Conservation (phyloP, 495 filamentous ascomycete species). For the Aspergillus bertholletiae region DNA sequence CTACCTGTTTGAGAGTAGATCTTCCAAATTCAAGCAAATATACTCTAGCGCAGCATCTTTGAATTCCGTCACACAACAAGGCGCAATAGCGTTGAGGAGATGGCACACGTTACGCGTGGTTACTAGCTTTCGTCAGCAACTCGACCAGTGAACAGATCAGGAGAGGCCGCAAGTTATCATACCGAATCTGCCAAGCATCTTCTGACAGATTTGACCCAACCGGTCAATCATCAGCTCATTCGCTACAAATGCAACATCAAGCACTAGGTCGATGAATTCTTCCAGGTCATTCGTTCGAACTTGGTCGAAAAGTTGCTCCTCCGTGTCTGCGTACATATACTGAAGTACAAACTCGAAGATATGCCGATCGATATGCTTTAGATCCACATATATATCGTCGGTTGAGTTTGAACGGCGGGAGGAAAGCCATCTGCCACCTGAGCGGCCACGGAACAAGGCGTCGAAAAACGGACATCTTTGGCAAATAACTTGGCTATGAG, state of each 20-base stretch:
- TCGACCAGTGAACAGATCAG: conserved; percentile 4
- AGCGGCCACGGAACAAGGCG: conserved; percentile 80
- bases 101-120: conserved; percentile 82
- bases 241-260: conserved; percentile 86
- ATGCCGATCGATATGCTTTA: conserved; percentile 70
- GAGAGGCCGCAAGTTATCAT: conserved; percentile 10
- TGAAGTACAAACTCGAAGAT: conserved; percentile 77
- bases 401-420: conserved; percentile 53
- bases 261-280: conserved; percentile 79
- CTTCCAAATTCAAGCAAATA: conserved; percentile 84
- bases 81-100: conserved; percentile 77
- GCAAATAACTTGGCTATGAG: conserved; percentile 75
- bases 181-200: conserved; percentile 80
- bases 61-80: conserved; percentile 77
- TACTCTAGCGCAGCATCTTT: conserved; percentile 89
- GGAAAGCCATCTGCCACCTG: conserved; percentile 77
- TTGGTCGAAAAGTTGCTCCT: conserved; percentile 76
- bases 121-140: conserved; percentile 43
- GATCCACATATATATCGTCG: conserved; percentile 67
- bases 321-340: conserved; percentile 81
- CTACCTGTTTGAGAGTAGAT: conserved; percentile 82
- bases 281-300: conserved; percentile 68
- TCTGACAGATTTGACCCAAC: conserved; percentile 85
- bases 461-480: conserved; percentile 90
- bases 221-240: conserved; percentile 95